These are phyloP conservation scores for Phaeosphaeriaceae sp. DNA, from an alignment of 2,329 filamentous ascomycete species.

Conservation along the genomic window DNA sequence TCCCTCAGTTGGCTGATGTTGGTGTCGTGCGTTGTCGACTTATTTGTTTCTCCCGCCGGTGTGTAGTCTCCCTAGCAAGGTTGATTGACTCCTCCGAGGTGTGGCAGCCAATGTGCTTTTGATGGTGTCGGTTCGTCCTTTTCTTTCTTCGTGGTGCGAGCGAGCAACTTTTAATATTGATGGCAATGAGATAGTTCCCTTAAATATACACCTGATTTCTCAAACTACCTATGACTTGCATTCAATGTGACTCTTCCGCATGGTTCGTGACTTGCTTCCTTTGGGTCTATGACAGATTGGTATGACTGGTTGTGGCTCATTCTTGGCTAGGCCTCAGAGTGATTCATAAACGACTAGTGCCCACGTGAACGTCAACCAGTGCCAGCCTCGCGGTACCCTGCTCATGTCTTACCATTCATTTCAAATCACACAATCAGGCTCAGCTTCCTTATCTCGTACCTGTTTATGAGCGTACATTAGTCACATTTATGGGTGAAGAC, in stretches of 20 bases:
- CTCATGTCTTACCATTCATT: no score
- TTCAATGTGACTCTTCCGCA: constrained; percentile 10
- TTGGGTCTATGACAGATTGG: constrained; percentile 1
- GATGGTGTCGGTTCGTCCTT: constrained; percentile 1
- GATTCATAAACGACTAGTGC: no score
- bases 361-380: no score
- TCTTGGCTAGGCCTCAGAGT: no score
- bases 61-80: constrained; percentile 44
- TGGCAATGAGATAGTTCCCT: constrained; percentile 22
- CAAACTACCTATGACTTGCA: constrained; percentile 22
- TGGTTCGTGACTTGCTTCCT: neutral
- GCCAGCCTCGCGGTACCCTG: no score
- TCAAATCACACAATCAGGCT: no score
- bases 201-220: constrained; percentile 20
- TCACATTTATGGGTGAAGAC: no score
- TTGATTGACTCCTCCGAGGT: constrained; percentile 48
- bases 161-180: constrained; percentile 13
- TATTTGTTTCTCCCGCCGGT: constrained; percentile 29
- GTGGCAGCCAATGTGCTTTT: constrained; percentile 23
- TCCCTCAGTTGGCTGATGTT: constrained; percentile 15
- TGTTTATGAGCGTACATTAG: no score
- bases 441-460: no score
- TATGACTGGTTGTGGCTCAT: constrained; percentile 9
- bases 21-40: constrained; percentile 14
- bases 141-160: constrained; percentile 4